Percentiles rank a stretch among this genome's conserved stretches.
These are phyloP conservation scores for Lathyrus sativus DNA, from an alignment of 306 rosid species.

Conservation along the genomic window DNA sequence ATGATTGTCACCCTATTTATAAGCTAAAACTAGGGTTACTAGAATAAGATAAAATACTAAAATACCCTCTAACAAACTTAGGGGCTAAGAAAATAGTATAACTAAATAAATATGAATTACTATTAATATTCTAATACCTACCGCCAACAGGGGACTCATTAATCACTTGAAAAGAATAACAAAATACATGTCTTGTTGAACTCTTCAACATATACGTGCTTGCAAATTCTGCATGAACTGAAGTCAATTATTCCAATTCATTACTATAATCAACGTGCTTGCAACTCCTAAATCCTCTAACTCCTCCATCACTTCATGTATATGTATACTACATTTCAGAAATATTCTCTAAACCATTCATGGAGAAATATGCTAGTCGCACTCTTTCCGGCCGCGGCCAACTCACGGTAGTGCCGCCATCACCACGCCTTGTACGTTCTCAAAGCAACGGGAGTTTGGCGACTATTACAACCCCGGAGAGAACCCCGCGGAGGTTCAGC, in stretches of 20 bases:
- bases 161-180: too few species aligned
- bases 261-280: slow-evolving; percentile 9
- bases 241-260: slow-evolving; percentile 14
- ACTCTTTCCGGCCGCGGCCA: slow-evolving; percentile 31
- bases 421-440: slow-evolving; percentile 54
- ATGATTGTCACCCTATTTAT: too few species aligned
- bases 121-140: too few species aligned
- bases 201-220: slow-evolving; percentile 27
- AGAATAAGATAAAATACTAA: too few species aligned
- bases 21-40: too few species aligned
- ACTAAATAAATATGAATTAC: too few species aligned
- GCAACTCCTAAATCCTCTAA: neutral
- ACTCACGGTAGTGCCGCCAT: slow-evolving; percentile 18
- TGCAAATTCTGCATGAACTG: slow-evolving; percentile 24
- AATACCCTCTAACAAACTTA: too few species aligned
- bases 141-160: too few species aligned
- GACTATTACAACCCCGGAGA: slow-evolving; percentile 30
- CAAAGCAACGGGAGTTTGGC: slow-evolving; percentile 42
- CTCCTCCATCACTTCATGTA: neutral
- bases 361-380: slow-evolving; percentile 37
- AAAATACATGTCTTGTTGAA: neutral
- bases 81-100: too few species aligned
- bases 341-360: neutral
- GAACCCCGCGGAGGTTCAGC: slow-evolving; percentile 28
- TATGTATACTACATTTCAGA: neutral